Evolutionary conservation across 441 rosid species (phyloP), one percentile per base, ranked within the genome.

Genomic region (Gossypium lobatum): DNA sequence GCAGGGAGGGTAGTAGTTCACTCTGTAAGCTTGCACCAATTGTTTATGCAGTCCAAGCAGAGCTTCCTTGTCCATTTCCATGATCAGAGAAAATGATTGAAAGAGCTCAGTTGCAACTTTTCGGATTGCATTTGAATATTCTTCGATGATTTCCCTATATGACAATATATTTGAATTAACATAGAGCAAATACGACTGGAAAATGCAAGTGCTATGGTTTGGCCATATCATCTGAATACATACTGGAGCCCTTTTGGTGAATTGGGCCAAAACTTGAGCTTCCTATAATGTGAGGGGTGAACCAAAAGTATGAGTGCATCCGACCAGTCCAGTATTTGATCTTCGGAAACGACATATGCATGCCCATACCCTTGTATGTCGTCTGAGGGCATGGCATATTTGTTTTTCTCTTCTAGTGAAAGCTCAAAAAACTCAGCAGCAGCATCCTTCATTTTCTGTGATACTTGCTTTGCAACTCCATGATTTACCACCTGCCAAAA

Each of bases 311-410:
- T 34, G 16, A 73, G 55, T 16, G 74, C 70, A 61, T 73, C 77
- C 3, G 81, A 75, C 83, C 82, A 78, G 59, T 78, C 80, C 9
- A 75, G 70, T 48, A 34, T 74, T 59, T 75, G 83, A 10, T 82
- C 73, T 13, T 78, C 74, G 0, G 77, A 73, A 42, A 81, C 71
- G 2, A 75, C 77, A 46, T 71, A 55, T 17, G 68, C 80, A 34
- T 79, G 77, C 0, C 81, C 78, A 14, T 73, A 71, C 11, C 81
- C 80, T 55, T 78, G 77, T 25, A 74, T 53, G 60, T 75, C 84
- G 28, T 72, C 28, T 0, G 66, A 45, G n/a, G 74, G 74, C 82
- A 63, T 72, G 17, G 64, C 64, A 2, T 26, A 75, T 50, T 75
- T 73, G 2, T 69, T 73, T 62, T 80, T 82, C 77, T 82, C 83